These are phyloP conservation scores for Petunia secreta DNA, from an alignment of 257 asterid species.

Conservation along the genomic window DNA sequence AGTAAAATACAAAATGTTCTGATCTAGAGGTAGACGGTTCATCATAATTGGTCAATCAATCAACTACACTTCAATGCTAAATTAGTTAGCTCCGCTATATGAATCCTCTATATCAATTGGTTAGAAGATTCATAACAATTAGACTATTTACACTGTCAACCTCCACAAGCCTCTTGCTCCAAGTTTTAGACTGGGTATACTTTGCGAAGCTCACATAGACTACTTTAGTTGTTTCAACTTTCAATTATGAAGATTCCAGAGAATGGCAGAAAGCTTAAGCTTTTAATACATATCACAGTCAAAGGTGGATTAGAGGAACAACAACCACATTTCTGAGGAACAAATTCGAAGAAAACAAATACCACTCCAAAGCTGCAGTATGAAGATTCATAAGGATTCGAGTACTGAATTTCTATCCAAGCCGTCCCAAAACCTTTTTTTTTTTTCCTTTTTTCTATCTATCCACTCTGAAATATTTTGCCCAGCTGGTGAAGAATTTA, in stretches of 20 bases:
- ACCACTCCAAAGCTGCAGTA: neutral
- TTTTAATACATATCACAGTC: neutral
- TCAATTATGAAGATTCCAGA: neutral
- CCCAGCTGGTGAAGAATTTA: too few relatives aligned
- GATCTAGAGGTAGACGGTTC: too few relatives aligned
- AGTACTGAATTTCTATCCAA: neutral
- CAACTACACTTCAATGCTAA: neutral
- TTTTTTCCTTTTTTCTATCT: too few relatives aligned
- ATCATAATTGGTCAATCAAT: constrained; percentile 5
- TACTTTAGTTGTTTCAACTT: neutral
- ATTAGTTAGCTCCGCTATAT: neutral
- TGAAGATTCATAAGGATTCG: neutral
- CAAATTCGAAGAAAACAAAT: neutral
- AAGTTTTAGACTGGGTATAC: neutral
- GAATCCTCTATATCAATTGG: neutral
- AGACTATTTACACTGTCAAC: neutral
- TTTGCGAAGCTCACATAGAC: neutral
- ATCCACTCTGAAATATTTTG: too few relatives aligned
- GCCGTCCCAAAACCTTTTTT: too few relatives aligned
- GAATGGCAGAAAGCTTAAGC: neutral
- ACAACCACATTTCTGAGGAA: neutral
- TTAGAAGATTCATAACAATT: neutral
- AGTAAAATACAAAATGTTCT: too few relatives aligned
- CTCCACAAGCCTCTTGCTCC: neutral
- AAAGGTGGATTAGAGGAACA: constrained; percentile 8